Evolutionary conservation across 768 basidiomycete genomes (phyloP), one percentile per base, ranked within the genome.

Genomic region (Panaeolus cyanescens): DNA sequence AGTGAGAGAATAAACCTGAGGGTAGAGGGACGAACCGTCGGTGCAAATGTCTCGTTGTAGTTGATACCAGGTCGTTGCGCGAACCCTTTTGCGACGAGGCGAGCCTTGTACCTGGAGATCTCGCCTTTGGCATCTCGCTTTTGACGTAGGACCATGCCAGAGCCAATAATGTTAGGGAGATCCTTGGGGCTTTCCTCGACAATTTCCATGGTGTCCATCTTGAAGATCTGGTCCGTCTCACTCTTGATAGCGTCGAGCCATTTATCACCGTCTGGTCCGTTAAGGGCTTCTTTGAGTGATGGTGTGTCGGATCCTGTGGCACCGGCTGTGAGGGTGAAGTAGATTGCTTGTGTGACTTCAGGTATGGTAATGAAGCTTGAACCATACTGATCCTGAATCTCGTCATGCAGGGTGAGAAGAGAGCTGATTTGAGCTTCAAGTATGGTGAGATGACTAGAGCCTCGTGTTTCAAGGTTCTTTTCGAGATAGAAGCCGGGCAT

Each of bases 51-150:
- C 40, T 73, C 65, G 30, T 42, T 56, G 53, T 67, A 79, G 61
- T 78, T 75, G 9, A 75, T 45, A 3, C 79, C 76, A n/a, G 66
- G 67, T 5, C 65, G 54, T 65, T 82, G 80, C 1, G 67, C 63
- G 62, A 70, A 79, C 10, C 72, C 70, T 55, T 70, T 67, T 8
- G 62, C 66, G 6, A 73, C 68, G 15, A 71, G 65, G 19, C 70
- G 56, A 28, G 70, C 67, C 61, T 82, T 83, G 69, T 75, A 72
- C 22, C 66, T 50, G 22, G 59, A 42, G n/a, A 74, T 68, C 0
- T 66, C 40, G 17, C 67, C 69, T 15, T 61, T 59, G 1, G 63
- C 58, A 42, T 66, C 64, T 2, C 59, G 61, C 62, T 74, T 74
- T 12, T 32, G 31, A 20, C 62, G 54, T 4, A 70, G 56, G n/a